These are phyloP conservation scores for Mallotus repandus DNA, from an alignment of 441 rosid genomes.

Conservation along the genomic window DNA sequence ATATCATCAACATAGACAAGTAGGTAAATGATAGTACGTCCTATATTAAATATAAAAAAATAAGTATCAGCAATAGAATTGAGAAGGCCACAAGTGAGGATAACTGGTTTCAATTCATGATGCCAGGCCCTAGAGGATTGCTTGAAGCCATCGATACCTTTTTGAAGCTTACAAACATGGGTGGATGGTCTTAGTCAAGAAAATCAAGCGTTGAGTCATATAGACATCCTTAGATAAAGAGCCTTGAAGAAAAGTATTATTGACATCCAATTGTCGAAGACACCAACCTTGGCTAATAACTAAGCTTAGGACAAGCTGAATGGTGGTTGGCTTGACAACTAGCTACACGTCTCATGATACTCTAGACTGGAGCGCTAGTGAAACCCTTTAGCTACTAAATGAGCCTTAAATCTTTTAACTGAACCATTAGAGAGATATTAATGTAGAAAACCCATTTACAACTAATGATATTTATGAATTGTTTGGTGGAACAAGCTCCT, in stretches of 20 bases:
- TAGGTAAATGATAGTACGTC: accelerated
- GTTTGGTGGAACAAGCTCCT: neutral
- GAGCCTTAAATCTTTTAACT: neutral
- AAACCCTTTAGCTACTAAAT: neutral
- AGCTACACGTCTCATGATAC: no score
- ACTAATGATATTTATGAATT: neutral
- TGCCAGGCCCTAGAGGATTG: neutral
- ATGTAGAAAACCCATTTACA: neutral
- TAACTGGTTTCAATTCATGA: neutral
- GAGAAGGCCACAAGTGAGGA: neutral
- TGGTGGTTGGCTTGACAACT: neutral
- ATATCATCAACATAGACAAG: neutral
- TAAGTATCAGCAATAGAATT: neutral
- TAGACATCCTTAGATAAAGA: neutral
- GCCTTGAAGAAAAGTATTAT: neutral
- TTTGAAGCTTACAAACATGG: no score
- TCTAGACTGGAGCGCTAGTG: neutral
- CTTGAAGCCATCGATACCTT: neutral
- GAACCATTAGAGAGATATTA: no score
- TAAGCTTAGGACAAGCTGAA: neutral
- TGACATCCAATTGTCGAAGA: neutral
- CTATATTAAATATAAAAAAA: neutral
- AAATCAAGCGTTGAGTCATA: neutral
- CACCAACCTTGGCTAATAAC: neutral
- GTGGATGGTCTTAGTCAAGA: no score